Evolutionary conservation across 2,329 filamentous ascomycete species (phyloP).

Genomic region (Byssochlamys sp.): DNA sequence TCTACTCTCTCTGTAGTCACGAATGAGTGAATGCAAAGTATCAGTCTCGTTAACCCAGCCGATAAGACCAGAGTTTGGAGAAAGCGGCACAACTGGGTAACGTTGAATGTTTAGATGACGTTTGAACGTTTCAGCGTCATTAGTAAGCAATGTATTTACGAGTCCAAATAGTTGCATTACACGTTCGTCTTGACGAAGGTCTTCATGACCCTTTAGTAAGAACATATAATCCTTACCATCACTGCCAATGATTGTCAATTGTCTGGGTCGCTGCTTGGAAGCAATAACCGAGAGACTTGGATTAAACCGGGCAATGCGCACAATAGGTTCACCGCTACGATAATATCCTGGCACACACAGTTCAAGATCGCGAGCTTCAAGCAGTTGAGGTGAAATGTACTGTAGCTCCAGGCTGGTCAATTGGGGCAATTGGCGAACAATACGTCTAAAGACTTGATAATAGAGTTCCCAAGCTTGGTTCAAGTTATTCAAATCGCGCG

Average conservation of each 20-base stretch:
- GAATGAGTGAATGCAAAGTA: constrained; percentile 87
- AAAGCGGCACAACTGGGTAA: constrained; percentile 88
- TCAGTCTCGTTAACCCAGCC: constrained; percentile 97
- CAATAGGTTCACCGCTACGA: constrained; percentile 65
- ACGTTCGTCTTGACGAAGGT: constrained; percentile 94
- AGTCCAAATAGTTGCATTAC: constrained; percentile 98
- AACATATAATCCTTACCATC: constrained; percentile 83
- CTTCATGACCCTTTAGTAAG: constrained; percentile 93
- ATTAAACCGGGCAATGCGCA: constrained; percentile 82
- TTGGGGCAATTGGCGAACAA: constrained; percentile 83
- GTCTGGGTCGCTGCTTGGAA: constrained; percentile 89
- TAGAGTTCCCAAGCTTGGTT: constrained; percentile 99
- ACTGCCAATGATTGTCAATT: constrained; percentile 77
- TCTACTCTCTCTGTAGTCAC: constrained; percentile 90
- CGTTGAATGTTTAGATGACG: constrained; percentile 91
- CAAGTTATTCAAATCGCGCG: constrained; percentile 82
- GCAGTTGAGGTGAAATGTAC: constrained; percentile 90
- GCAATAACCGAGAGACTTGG: constrained; percentile 83
- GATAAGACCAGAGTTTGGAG: constrained; percentile 86
- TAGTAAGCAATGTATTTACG: constrained; percentile 85
- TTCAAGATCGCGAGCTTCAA: constrained; percentile 74
- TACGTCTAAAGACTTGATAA: constrained; percentile 94
- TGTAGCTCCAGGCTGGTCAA: constrained; percentile 86
- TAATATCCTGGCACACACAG: constrained; percentile 95
- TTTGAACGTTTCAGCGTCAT: constrained; percentile 93